These are phyloP conservation scores for Dioscorea cayenensis DNA, from an alignment of 116 monocot genomes.

Conservation along the genomic window DNA sequence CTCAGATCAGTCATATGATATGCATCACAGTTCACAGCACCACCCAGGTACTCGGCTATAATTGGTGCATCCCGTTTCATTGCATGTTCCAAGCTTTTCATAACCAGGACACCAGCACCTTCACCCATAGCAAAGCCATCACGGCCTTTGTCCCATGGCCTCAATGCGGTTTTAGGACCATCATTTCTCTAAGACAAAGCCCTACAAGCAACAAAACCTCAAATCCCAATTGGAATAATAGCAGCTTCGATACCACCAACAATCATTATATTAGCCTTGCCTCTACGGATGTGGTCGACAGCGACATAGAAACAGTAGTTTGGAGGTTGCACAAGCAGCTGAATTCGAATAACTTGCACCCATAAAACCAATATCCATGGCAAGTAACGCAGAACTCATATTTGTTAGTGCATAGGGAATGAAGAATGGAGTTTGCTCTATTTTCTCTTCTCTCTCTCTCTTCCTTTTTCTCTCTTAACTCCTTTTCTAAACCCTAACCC, in stretches of 20 bases:
- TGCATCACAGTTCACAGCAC: slow-evolving; percentile 98
- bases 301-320: slow-evolving; percentile 98
- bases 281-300: slow-evolving; percentile 92
- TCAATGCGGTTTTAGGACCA: slow-evolving; percentile 90
- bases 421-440: too few relatives aligned
- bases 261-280: slow-evolving; percentile 92
- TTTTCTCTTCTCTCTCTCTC: too few relatives aligned
- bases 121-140: slow-evolving; percentile 99
- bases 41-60: slow-evolving; percentile 97
- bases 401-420: slow-evolving; percentile 73
- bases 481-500: too few relatives aligned
- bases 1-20: slow-evolving; percentile 99
- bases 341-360: slow-evolving; percentile 97
- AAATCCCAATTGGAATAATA: slow-evolving; percentile 94
- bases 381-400: slow-evolving; percentile 95
- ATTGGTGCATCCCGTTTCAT: too few relatives aligned
- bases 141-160: slow-evolving; percentile 96
- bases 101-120: slow-evolving; percentile 93
- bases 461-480: too few relatives aligned
- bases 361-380: too few relatives aligned
- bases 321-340: slow-evolving; percentile 97
- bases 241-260: slow-evolving; percentile 99
- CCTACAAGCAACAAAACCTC: slow-evolving; percentile 97
- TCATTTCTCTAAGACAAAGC: slow-evolving; percentile 97
- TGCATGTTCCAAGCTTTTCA: slow-evolving; percentile 98